Evolutionary conservation across 768 basidiomycete species (phyloP), one percentile per base, ranked within the genome.

Genomic region (Termitomyces sp.): DNA sequence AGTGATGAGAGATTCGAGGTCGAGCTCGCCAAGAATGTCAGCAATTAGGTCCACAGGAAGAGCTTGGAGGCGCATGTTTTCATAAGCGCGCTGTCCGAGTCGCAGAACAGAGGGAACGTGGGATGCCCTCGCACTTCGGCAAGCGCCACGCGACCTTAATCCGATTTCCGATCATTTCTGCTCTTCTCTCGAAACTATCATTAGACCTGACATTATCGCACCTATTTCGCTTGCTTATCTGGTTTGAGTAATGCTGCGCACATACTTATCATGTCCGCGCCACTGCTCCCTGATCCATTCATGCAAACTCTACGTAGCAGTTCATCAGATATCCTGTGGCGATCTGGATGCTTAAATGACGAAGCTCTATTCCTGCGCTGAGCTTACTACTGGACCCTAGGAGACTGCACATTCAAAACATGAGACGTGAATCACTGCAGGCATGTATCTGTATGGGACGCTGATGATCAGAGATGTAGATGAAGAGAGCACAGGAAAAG

Each of bases 1-100:
- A 16, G 64, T 73, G 52, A 89, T 70, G 29, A 91, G 79, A 12
- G 82, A 79, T 25, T 74, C 68, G 18, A 91, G 71, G 62, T 87
- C 83, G 46, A 91, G 79, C 61, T 89, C 83, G 40, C 80, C 74
- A 36, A 91, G 74, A 31, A 91, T 84, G 56, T 85, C 82, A 16
- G 83, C 86, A 53, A 91, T 80, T 50, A 91, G 77, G 64, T 92
- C 89, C 40, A 88, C 86, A n/a, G 89, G 88, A 6, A 91, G 73
- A 5, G 75, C 72, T 60, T 86, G 76, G 60, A 81, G 71, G 47
- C 59, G 58, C 69, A 72, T 72, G 36, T 23, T 42, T 27, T 18
- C n/a, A 16, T 29, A 29, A 29, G 33, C 15, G 33, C 23, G 9
- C 20, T n/a, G 23, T 49, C 35, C n/a, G 33, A 46, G 31, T 35